phyloP scores from a whole-genome alignment of 352 stramenopile species.

The Elongisporangium senticosum region DNA sequence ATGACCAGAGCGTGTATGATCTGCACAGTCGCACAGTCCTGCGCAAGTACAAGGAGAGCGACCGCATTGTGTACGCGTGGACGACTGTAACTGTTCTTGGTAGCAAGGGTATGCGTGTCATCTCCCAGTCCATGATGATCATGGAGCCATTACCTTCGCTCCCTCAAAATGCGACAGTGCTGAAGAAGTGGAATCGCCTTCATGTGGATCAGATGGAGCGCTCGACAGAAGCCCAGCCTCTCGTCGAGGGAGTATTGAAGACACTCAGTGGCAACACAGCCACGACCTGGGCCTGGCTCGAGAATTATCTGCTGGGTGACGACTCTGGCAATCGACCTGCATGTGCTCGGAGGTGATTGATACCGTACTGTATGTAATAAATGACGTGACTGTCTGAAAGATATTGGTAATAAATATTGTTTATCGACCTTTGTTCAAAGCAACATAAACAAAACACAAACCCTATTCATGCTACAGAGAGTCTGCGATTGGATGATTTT shows the following conservation, averaged over 20 bases:
- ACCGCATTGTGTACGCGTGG: background rate
- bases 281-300: background rate
- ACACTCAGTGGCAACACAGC: background rate
- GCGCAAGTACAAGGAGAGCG: background rate
- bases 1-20: background rate
- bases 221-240: background rate
- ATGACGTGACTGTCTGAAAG: background rate
- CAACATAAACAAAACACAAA: background rate
- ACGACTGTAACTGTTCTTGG: background rate
- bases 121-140: background rate
- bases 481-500: background rate
- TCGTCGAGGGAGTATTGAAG: background rate
- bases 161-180: background rate
- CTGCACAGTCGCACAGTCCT: background rate
- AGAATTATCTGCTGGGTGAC: background rate
- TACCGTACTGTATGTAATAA: background rate
- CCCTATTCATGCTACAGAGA: background rate
- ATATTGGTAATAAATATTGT: no score
- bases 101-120: background rate
- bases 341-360: background rate
- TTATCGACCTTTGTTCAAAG: no score
- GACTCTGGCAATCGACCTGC: background rate
- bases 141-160: background rate
- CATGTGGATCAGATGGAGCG: background rate
- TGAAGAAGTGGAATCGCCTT: background rate